Percentiles rank a stretch among this genome's conserved stretches.
These are phyloP conservation scores for Chaetomium globosum DNA, from an alignment of 2,329 filamentous ascomycete genomes.

Conservation along the genomic window DNA sequence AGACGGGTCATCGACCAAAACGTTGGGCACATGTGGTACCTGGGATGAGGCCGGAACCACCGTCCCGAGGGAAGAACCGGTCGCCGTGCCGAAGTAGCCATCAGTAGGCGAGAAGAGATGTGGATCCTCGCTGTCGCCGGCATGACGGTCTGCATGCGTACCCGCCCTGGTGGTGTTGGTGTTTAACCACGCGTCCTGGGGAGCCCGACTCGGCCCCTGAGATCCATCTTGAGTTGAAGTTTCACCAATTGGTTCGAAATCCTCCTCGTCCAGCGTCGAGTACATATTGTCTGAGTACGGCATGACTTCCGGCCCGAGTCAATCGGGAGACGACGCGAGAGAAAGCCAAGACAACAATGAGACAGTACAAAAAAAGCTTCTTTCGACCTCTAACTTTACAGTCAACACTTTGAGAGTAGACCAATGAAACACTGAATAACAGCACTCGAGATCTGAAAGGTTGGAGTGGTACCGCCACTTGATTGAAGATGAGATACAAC, in stretches of 20 bases:
- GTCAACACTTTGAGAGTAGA: not conserved
- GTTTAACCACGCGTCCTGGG: not conserved
- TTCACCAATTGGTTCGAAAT: slow-evolving; percentile 35
- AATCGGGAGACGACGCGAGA: slow-evolving; percentile 20
- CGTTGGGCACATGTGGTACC: slow-evolving; percentile 52
- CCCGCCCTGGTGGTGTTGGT: not conserved
- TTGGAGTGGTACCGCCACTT: not conserved
- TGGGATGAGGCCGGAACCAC: slow-evolving; percentile 38
- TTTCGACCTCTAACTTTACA: slow-evolving; percentile 22
- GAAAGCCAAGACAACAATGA: slow-evolving; percentile 16
- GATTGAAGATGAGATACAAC: not conserved
- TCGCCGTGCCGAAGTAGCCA: slow-evolving; percentile 51
- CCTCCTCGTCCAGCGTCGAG: slow-evolving; percentile 43
- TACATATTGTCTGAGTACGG: slow-evolving; percentile 55
- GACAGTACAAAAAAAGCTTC: slow-evolving; percentile 29
- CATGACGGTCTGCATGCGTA: slow-evolving; percentile 10
- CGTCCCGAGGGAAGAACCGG: slow-evolving; percentile 18
- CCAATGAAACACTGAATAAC: not conserved
- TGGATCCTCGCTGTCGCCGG: slow-evolving; percentile 34
- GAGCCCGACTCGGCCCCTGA: not conserved
- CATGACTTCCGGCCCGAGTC: slow-evolving; percentile 43
- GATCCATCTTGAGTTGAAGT: slow-evolving; percentile 24
- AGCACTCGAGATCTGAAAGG: not conserved
- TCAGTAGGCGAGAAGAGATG: slow-evolving; percentile 53
- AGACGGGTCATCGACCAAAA: slow-evolving; percentile 54